Conservation (phyloP, 306 rosid species). For the Castanea crenata region DNA sequence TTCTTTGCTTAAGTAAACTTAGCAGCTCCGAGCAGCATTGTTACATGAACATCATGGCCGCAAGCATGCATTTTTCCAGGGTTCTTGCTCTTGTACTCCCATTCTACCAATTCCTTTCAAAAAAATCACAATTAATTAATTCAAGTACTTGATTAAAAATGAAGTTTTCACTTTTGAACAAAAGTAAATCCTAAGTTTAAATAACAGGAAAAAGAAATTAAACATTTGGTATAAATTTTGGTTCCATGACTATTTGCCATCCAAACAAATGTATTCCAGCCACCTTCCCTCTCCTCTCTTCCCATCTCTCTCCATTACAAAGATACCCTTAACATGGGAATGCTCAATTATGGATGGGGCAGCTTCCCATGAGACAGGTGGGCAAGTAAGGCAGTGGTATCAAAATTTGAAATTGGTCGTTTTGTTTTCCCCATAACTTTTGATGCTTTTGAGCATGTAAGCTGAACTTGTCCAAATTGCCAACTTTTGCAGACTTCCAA, state of each 20-base stretch:
- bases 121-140: not conserved
- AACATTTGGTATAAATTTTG: not conserved
- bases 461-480: no score
- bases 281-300: no score
- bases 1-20: conserved; percentile 49
- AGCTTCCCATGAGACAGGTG: no score
- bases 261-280: not conserved
- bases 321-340: no score
- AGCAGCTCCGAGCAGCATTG: conserved; percentile 71
- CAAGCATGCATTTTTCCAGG: conserved; percentile 64
- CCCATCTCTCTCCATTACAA: no score
- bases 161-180: not conserved
- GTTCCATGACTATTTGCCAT: not conserved
- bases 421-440: no score
- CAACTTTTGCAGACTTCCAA: no score
- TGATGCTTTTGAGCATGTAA: no score
- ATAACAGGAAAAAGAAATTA: not conserved
- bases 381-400: no score
- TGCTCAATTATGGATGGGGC: no score
- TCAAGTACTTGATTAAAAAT: not conserved
- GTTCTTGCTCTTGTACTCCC: conserved; percentile 64
- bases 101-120: conserved; percentile 61
- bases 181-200: not conserved
- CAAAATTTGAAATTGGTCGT: no score
- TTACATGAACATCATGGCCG: conserved; percentile 60